Evolutionary conservation across 768 basidiomycete genomes (phyloP).

Genomic region (Amanita pseudoporphyria): DNA sequence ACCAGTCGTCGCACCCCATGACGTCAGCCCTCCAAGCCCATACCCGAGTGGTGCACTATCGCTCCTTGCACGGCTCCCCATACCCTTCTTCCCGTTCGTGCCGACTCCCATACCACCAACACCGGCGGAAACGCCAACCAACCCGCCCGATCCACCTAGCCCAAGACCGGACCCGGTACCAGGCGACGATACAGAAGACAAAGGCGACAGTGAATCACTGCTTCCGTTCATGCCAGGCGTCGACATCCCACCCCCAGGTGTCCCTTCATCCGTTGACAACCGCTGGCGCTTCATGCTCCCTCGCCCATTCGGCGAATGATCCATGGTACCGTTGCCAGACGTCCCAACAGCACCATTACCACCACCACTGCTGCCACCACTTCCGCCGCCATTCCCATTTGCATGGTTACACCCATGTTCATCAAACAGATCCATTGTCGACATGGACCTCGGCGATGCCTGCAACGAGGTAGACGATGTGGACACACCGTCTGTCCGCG

Average conservation of each 20-base stretch:
- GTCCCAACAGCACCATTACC: background rate
- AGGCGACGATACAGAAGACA: slow-evolving; percentile 25
- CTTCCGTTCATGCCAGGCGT: slow-evolving; percentile 14
- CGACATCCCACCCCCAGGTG: slow-evolving; percentile 18
- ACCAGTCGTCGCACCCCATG: slow-evolving; percentile 9
- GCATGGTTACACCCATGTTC: slow-evolving; percentile 13
- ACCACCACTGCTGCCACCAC: background rate
- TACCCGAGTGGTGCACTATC: slow-evolving; percentile 63
- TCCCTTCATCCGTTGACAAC: slow-evolving; percentile 27
- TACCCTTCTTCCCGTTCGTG: slow-evolving; percentile 22
- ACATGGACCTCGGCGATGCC: slow-evolving; percentile 29
- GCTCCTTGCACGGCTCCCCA: slow-evolving; percentile 47
- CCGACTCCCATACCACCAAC: background rate
- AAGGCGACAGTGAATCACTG: slow-evolving; percentile 18
- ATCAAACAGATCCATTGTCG: slow-evolving; percentile 35
- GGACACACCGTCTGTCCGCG: slow-evolving; percentile 19
- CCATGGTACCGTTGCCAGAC: background rate
- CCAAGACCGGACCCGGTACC: slow-evolving; percentile 15
- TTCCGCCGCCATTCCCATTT: background rate
- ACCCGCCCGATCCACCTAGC: slow-evolving; percentile 11
- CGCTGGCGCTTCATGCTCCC: slow-evolving; percentile 43
- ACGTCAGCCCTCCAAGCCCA: slow-evolving; percentile 20
- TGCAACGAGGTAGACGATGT: slow-evolving; percentile 25
- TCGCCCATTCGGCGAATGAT: slow-evolving; percentile 14
- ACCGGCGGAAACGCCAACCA: slow-evolving; percentile 15